These are phyloP conservation scores for Ophiostoma himal-ulmi DNA, from an alignment of 2,329 filamentous ascomycete species.

Conservation along the genomic window DNA sequence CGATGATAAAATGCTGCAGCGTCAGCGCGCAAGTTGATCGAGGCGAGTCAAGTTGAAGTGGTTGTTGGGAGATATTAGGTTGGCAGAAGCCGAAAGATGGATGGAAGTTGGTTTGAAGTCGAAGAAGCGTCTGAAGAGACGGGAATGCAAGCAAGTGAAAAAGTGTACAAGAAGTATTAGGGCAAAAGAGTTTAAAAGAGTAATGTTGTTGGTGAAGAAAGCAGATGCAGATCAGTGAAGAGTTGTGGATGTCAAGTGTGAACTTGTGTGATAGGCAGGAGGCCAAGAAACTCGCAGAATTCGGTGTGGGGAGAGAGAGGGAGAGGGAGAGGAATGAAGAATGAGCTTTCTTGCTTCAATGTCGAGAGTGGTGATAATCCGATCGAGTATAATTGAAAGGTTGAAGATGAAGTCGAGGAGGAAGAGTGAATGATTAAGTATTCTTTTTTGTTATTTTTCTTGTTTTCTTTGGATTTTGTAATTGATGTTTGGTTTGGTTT, in stretches of 20 bases:
- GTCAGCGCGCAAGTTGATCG: slow-evolving; percentile 20
- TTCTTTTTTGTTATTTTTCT: not conserved
- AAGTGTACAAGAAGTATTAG: slow-evolving; percentile 13
- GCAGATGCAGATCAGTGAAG: not conserved
- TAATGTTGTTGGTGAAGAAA: slow-evolving; percentile 8
- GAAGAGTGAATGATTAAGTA: not conserved
- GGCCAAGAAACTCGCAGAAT: slow-evolving; percentile 13
- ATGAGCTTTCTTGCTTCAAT: not conserved
- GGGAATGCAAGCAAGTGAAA: not conserved
- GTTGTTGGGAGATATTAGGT: not conserved
- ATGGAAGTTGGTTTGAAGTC: not conserved
- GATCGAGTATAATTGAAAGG: not conserved
- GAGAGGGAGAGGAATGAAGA: not conserved
- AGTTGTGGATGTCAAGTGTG: slow-evolving; percentile 1
- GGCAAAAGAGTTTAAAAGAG: slow-evolving; percentile 3
- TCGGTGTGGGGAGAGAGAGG: not conserved
- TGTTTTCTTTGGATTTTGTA: not conserved
- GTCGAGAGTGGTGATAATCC: slow-evolving; percentile 2
- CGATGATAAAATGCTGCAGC: slow-evolving; percentile 18
- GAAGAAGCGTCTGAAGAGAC: slow-evolving; percentile 3
- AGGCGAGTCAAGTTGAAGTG: slow-evolving; percentile 5
- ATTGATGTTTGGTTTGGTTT: not conserved
- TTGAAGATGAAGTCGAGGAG: not conserved
- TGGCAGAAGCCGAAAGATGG: not conserved
- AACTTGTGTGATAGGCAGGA: slow-evolving; percentile 1